Evolutionary conservation across 805 yeast genomes (phyloP).

Genomic region (Zygoascus bituminiphila): DNA sequence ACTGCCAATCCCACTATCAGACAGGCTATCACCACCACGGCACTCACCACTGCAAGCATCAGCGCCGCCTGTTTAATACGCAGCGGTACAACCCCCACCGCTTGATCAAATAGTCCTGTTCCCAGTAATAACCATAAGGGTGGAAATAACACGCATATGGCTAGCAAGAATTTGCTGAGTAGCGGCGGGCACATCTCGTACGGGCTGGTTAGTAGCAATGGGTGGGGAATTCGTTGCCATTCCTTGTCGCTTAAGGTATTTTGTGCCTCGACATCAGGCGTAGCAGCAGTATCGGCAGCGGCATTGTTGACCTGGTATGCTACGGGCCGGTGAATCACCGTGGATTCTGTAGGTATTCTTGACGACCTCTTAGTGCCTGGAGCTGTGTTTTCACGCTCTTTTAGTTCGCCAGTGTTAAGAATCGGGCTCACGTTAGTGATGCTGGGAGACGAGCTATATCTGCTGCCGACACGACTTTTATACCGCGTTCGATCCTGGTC

Average conservation of each 20-base stretch:
- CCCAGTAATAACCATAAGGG: constrained; percentile 33
- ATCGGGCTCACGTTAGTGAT: background rate
- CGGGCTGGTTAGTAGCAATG: background rate
- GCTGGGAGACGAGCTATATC: background rate
- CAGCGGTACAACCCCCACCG: constrained; percentile 27
- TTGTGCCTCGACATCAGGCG: background rate
- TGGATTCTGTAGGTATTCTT: background rate
- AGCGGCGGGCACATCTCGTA: constrained; percentile 1
- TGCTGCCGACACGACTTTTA: background rate
- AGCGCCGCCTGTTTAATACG: constrained; percentile 27
- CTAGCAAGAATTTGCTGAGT: background rate
- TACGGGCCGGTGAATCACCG: background rate
- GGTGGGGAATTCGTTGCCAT: background rate
- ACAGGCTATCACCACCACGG: constrained; percentile 31
- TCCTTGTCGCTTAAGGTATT: background rate
- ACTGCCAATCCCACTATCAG: constrained; percentile 42
- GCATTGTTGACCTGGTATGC: too few species aligned
- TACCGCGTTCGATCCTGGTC: background rate
- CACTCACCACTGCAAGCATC: constrained; percentile 21
- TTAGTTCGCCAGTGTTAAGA: too few species aligned
- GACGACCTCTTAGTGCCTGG: too few species aligned
- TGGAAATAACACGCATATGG: constrained; percentile 26
- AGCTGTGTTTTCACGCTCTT: too few species aligned
- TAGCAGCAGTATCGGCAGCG: too few species aligned
- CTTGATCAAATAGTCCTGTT: constrained; percentile 30